Base-by-base conservation (phyloP, 768 basidiomycete genomes). In the Psilocybe cyanescens region DNA sequence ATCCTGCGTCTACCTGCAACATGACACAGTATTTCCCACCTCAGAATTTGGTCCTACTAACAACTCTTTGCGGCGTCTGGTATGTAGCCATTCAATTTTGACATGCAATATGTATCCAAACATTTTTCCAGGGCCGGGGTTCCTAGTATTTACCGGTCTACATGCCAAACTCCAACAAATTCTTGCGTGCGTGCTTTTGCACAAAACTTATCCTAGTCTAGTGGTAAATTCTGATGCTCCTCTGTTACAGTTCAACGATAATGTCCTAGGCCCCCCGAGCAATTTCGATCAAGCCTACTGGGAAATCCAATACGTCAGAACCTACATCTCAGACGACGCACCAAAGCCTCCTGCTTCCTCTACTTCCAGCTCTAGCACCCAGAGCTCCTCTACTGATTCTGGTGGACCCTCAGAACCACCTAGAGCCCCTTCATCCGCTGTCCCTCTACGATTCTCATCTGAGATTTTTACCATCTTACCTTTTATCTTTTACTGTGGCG, bases 21-120 rank as follows among this genome's bases (percentile, higher is more conserved):
- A 75, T 86, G 24, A 74, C 75, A 12, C 58, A 78, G 45, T 88
- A 79, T 72, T 90, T 91, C 71, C 75, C 82, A 33, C 83, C 86
- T 6, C 90, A 92, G 65, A 78, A 83, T 37, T 76, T 92, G 16
- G 83, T 91, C 8, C 80, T 92, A 28, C 81, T 90, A 45, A 92
- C 86, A 17, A 90, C 89, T 0, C 78, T 90, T 8, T 89, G 88
- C 60, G 87, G 87, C 55, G 63, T 60, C 12, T 79, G 79, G 78
- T 78, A 54, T 46, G 71, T 59, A 8, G 17, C 14, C 14, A 41
- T 19, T 53, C 4, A 11, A 9, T 37, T 31, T n/a, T 14, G 29
- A 37, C 37, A 41, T 51, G 45, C 50, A n/a, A 24, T 12, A 30
- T 30, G 6, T 56, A 24, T 48, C 9, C 39, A 29, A 35, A 30